These are phyloP conservation scores for Santalum album DNA, from an alignment of 164 flowering plant species.

Conservation along the genomic window DNA sequence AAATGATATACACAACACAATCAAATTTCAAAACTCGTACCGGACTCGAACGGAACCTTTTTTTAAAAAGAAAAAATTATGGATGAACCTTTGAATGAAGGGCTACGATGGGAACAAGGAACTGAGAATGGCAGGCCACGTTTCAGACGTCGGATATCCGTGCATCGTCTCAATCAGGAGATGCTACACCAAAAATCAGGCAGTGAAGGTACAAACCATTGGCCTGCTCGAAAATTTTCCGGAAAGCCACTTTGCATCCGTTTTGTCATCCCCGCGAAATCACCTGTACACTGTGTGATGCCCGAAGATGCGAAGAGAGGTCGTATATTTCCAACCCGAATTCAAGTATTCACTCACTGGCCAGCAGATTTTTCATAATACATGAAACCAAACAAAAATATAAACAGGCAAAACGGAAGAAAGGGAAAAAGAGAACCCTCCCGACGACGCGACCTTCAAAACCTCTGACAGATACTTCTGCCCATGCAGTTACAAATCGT, in stretches of 20 bases:
- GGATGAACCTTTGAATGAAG: not conserved
- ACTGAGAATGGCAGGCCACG: not conserved
- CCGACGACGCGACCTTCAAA: constrained; percentile 12
- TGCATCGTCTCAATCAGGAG: no score
- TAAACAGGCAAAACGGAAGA: constrained; percentile 1
- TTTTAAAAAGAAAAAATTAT: no score
- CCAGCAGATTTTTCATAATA: constrained; percentile 19
- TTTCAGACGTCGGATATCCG: not conserved
- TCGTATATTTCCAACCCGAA: constrained; percentile 1
- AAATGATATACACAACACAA: constrained; percentile 8
- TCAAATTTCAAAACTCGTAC: no score
- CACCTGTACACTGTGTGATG: constrained; percentile 27
- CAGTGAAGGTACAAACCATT: constrained; percentile 5
- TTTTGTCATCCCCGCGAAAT: constrained; percentile 2
- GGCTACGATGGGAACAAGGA: not conserved
- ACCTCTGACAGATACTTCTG: constrained; percentile 12
- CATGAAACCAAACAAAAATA: constrained; percentile 12
- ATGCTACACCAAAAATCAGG: no score
- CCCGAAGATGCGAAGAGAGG: constrained; percentile 8
- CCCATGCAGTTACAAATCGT: constrained; percentile 29
- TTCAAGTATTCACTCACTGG: constrained; percentile 7
- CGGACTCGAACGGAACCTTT: no score
- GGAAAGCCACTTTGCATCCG: constrained; percentile 1
- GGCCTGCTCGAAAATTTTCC: not conserved
- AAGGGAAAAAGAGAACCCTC: constrained; percentile 9